A percentile compares a stretch with the other conserved stretches of the same genome.
phyloP scores from a whole-genome alignment of 73 alveolate genomes.

The Tetrahymena elliotti region DNA sequence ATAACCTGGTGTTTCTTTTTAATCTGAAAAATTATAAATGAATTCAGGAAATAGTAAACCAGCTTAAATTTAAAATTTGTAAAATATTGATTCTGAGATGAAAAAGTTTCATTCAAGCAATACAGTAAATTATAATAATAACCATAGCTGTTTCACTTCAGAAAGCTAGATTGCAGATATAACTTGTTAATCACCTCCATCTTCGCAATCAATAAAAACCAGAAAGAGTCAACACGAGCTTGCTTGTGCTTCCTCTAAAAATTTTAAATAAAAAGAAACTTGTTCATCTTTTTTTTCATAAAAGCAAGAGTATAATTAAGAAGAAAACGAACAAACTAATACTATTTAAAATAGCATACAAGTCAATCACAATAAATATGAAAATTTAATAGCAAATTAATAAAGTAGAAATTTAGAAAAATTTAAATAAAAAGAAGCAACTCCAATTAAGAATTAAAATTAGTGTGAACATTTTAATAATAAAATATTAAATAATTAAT shows the following conservation, averaged over 20 bases:
- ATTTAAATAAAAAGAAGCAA: too few relatives aligned
- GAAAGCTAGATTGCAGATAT: not conserved
- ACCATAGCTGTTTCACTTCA: not conserved
- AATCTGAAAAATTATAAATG: not conserved
- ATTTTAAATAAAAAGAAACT: not conserved
- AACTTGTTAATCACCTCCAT: not conserved
- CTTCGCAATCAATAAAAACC: not conserved
- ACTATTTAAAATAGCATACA: not conserved
- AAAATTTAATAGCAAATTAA: too few relatives aligned
- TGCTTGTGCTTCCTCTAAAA: not conserved
- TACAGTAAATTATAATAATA: too few relatives aligned
- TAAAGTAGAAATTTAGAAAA: too few relatives aligned
- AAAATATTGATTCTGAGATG: not conserved
- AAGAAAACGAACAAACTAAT: not conserved
- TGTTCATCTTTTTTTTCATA: not conserved
- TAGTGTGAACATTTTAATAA: not conserved
- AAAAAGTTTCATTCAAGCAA: not conserved
- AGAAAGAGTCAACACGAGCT: not conserved
- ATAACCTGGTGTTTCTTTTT: not conserved
- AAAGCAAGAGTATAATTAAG: not conserved
- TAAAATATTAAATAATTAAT: too few relatives aligned
- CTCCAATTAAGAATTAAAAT: not conserved
- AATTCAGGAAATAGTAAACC: not conserved
- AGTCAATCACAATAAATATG: not conserved
- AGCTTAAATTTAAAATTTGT: not conserved